These are phyloP conservation scores for Irpex rosettiformis DNA, from an alignment of 1,284 basidiomycete genomes.

Conservation along the genomic window DNA sequence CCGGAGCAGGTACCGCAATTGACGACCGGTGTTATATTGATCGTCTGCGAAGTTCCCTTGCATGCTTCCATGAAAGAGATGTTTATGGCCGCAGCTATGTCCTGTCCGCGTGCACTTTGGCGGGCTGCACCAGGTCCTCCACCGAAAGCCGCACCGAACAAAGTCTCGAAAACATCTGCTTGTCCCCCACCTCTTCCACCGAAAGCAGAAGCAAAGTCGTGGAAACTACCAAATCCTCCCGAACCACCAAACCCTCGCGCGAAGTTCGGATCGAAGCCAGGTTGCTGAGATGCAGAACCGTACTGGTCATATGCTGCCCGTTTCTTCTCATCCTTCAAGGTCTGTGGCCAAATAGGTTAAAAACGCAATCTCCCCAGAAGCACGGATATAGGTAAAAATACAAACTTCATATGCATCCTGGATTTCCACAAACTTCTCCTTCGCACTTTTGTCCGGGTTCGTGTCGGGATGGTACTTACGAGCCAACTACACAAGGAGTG, in stretches of 20 bases:
- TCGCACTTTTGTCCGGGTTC: slow-evolving; percentile 88
- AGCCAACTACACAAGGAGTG: slow-evolving; percentile 71
- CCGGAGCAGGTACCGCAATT: slow-evolving; percentile 87
- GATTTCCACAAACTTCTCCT: slow-evolving; percentile 95
- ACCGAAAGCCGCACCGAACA: slow-evolving; percentile 88
- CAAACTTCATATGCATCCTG: slow-evolving; percentile 96
- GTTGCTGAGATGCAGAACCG: slow-evolving; percentile 91
- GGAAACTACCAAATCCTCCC: slow-evolving; percentile 62
- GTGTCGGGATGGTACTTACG: slow-evolving; percentile 99
- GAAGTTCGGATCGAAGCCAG: slow-evolving; percentile 91
- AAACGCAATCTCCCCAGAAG: not conserved
- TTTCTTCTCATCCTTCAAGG: slow-evolving; percentile 92
- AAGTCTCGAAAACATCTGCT: slow-evolving; percentile 81
- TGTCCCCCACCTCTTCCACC: slow-evolving; percentile 47
- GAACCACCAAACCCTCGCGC: slow-evolving; percentile 45
- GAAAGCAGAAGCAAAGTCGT: slow-evolving; percentile 70
- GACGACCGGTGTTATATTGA: slow-evolving; percentile 81
- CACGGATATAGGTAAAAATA: slow-evolving; percentile 18
- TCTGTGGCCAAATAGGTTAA: slow-evolving; percentile 43
- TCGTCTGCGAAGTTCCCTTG: slow-evolving; percentile 79
- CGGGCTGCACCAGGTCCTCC: slow-evolving; percentile 53
- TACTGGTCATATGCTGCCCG: slow-evolving; percentile 92
- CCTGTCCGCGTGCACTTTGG: slow-evolving; percentile 68
- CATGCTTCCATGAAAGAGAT: slow-evolving; percentile 93
- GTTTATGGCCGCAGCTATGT: slow-evolving; percentile 78